Base-by-base conservation (phyloP, 2,329 filamentous ascomycete genomes). In the Epichloe sylvatica region DNA sequence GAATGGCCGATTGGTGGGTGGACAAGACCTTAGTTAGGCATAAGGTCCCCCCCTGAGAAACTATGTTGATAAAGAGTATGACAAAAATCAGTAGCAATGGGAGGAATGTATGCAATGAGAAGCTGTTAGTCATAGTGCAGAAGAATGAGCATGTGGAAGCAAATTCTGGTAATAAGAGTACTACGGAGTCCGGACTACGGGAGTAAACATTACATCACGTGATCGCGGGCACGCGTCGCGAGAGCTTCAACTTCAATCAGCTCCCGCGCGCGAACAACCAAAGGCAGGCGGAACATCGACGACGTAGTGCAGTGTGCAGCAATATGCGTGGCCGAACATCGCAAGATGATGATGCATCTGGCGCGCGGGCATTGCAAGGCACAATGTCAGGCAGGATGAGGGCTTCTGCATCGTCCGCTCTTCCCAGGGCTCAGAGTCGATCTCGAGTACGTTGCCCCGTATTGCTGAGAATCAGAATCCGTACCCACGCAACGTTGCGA, bases 361-460 rank as follows among this genome's bases (percentile, higher is more conserved):
- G 60, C 46, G 53, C 55, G 41, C 55, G 52, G n/a, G 62, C 57
- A 39, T 54, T 63, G 45, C 59, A 62, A 38, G 57, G 49, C 21
- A 65, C 67, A 0, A 45, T 59, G 1, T 59, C 64, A 0, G 62
- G 57, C 19, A 59, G 63, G 17, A 59, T 70, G 40, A 63, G 67
- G 34, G 60, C 63, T 1, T 68, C 67, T 36, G 49, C 51, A 44
- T 63, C 60, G 1, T 68, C 67, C 3, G 59, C 62, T 11, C 57
- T 69, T 12, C 64, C 67, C 0, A 55, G 62, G n/a, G 64, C 67
- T 1, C 64, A 66, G 41, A 61, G 66, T 41, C 64, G 68, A 49
- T 67, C 67, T 35, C 61, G 67, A 57, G 66, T 70, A 64, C 55
- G 66, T 64, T n/a, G 15, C 11, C 17, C 15, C 38, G 21, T 7